Evolutionary conservation across 768 basidiomycete genomes (phyloP).

Genomic region (Paxillus rubicundulus): DNA sequence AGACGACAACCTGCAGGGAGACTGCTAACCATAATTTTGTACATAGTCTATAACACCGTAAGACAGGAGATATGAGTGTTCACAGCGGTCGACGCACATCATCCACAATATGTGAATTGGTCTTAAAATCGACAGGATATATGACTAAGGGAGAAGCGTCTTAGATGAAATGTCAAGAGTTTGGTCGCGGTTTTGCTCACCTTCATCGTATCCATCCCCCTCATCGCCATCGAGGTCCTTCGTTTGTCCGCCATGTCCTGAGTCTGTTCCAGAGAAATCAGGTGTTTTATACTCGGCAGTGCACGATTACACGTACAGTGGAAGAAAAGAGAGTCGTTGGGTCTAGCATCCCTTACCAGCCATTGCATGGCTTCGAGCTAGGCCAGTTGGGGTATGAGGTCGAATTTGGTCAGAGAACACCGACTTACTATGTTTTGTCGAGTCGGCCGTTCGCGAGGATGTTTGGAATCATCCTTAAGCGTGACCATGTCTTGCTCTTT

Average conservation of each 20-base stretch:
- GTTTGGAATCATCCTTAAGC: slow-evolving; percentile 71
- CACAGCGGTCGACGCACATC: slow-evolving; percentile 56
- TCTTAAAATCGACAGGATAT: slow-evolving; percentile 75
- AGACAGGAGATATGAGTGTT: slow-evolving; percentile 1
- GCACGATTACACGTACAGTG: slow-evolving; percentile 55
- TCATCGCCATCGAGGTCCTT: slow-evolving; percentile 83
- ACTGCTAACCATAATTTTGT: slow-evolving; percentile 74
- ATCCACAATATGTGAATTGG: slow-evolving; percentile 78
- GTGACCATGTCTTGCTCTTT: slow-evolving; percentile 78
- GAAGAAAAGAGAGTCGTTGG: slow-evolving; percentile 88
- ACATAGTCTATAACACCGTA: slow-evolving; percentile 51
- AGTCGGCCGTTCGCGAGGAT: slow-evolving; percentile 70
- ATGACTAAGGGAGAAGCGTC: slow-evolving; percentile 51
- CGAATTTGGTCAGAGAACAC: neutral
- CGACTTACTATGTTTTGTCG: slow-evolving; percentile 71
- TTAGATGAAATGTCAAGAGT: neutral
- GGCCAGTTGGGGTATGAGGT: neutral
- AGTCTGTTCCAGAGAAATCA: slow-evolving; percentile 48
- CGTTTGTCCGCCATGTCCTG: slow-evolving; percentile 58
- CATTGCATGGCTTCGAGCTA: slow-evolving; percentile 83
- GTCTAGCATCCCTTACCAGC: slow-evolving; percentile 78
- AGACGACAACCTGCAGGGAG: slow-evolving; percentile 87
- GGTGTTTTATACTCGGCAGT: neutral
- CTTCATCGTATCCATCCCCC: slow-evolving; percentile 81
- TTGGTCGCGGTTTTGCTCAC: slow-evolving; percentile 32